Evolutionary conservation across 176 grass and related monocot species (phyloP).

Genomic region (Phragmites australis): DNA sequence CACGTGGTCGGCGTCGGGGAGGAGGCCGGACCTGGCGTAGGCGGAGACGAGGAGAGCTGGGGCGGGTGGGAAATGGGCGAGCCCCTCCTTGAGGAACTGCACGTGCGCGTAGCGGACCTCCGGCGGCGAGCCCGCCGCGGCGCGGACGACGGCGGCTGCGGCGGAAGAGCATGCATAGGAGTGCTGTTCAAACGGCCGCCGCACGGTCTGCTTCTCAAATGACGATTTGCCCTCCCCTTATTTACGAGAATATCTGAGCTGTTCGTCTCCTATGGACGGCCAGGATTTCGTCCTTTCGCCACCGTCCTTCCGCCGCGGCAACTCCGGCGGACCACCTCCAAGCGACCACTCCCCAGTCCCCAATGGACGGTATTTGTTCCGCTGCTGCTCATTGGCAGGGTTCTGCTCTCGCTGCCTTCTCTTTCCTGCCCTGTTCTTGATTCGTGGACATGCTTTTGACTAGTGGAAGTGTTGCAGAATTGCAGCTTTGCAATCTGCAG

Average conservation of each 20-base stretch:
- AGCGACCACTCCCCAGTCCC: no score
- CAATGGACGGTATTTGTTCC: no score
- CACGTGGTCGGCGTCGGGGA: conserved; percentile 44
- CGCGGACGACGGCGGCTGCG: conserved; percentile 36
- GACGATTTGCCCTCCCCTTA: neutral
- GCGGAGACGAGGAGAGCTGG: conserved; percentile 49
- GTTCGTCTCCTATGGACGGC: neutral
- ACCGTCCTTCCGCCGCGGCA: no score
- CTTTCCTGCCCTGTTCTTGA: no score
- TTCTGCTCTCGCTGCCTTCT: no score
- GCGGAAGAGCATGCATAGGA: conserved; percentile 46
- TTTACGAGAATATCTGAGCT: neutral
- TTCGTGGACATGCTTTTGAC: no score
- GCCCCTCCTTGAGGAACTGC: conserved; percentile 58
- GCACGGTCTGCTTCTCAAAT: neutral
- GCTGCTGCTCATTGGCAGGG: no score
- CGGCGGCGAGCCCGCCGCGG: conserved; percentile 26
- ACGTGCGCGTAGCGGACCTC: conserved; percentile 49
- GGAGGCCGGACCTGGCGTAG: conserved; percentile 57
- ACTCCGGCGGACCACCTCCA: no score
- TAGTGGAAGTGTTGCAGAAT: no score
- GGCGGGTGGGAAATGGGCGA: conserved; percentile 6
- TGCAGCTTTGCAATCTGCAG: no score
- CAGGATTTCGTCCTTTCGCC: neutral
- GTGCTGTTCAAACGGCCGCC: neutral